Evolutionary conservation across 164 flowering plant species (phyloP).

Genomic region (Vitis rotundifolia): DNA sequence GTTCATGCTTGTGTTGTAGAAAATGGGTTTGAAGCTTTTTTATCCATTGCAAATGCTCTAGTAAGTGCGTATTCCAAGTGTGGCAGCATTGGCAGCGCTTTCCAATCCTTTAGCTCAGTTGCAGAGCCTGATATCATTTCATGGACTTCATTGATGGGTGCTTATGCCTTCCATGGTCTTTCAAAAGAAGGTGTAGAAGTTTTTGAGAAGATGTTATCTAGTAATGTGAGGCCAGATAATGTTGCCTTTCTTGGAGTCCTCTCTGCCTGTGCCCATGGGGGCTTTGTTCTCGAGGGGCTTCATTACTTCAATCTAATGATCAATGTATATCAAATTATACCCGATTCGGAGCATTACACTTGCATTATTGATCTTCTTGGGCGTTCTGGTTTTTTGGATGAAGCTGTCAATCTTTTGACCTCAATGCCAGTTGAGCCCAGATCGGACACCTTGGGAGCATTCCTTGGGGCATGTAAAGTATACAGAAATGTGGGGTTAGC

Average conservation of each 20-base stretch:
- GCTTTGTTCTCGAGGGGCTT: constrained; percentile 52
- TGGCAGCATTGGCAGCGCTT: constrained; percentile 46
- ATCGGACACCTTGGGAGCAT: constrained; percentile 44
- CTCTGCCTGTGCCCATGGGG: constrained; percentile 74
- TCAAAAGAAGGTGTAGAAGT: constrained; percentile 38
- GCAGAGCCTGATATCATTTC: constrained; percentile 48
- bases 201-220: constrained; percentile 50
- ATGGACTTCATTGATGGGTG: constrained; percentile 64
- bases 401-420: constrained; percentile 42
- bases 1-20: constrained; percentile 44
- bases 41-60: constrained; percentile 49
- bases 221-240: constrained; percentile 48
- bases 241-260: constrained; percentile 59
- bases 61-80: constrained; percentile 62
- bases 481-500: constrained; percentile 46
- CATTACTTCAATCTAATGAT: constrained; percentile 54
- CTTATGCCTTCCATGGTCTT: constrained; percentile 59
- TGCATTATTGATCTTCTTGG: constrained; percentile 71
- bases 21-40: constrained; percentile 37
- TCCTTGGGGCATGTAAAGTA: constrained; percentile 57
- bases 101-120: constrained; percentile 33
- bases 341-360: constrained; percentile 64
- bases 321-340: constrained; percentile 34
- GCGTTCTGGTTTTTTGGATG: constrained; percentile 57
- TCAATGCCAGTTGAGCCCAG: constrained; percentile 39